Evolutionary conservation across 495 filamentous ascomycete species (phyloP).

Genomic region (Penicillium alfredii): DNA sequence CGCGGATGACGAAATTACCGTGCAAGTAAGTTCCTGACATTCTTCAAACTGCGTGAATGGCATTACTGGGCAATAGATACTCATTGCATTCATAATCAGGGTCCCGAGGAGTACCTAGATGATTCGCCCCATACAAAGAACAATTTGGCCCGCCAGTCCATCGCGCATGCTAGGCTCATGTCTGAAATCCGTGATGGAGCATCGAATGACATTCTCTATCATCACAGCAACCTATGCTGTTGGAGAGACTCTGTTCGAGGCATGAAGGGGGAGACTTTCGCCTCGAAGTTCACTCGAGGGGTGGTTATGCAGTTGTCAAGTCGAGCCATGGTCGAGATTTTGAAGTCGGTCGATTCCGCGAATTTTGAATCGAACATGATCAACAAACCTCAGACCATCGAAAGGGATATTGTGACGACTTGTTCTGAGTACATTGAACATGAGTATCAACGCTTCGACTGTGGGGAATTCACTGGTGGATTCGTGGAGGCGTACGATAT

Average conservation of each 20-base stretch:
- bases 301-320: slow-evolving; percentile 11
- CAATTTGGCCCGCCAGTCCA: slow-evolving; percentile 5
- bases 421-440: slow-evolving; percentile 18
- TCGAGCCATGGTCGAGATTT: slow-evolving; percentile 16
- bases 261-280: not conserved
- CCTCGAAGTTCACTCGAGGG: not conserved
- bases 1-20: slow-evolving; percentile 23
- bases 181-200: slow-evolving; percentile 11
- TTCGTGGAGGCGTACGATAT: slow-evolving; percentile 22
- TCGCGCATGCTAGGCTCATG: slow-evolving; percentile 20
- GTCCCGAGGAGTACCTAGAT: slow-evolving; percentile 8
- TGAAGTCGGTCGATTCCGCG: slow-evolving; percentile 5
- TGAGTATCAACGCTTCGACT: slow-evolving; percentile 14
- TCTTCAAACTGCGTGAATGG: not conserved
- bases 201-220: slow-evolving; percentile 7
- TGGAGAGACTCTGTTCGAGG: slow-evolving; percentile 12
- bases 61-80: not conserved
- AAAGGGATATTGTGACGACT: slow-evolving; percentile 10
- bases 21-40: slow-evolving; percentile 10
- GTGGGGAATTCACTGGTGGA: slow-evolving; percentile 13
- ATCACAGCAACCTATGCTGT: slow-evolving; percentile 21
- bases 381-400: slow-evolving; percentile 4
- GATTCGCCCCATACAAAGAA: not conserved
- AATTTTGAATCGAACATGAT: slow-evolving; percentile 3
- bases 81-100: slow-evolving; percentile 1